phyloP scores from a whole-genome alignment of 148 eudicot species.

The Camellia sinensis region DNA sequence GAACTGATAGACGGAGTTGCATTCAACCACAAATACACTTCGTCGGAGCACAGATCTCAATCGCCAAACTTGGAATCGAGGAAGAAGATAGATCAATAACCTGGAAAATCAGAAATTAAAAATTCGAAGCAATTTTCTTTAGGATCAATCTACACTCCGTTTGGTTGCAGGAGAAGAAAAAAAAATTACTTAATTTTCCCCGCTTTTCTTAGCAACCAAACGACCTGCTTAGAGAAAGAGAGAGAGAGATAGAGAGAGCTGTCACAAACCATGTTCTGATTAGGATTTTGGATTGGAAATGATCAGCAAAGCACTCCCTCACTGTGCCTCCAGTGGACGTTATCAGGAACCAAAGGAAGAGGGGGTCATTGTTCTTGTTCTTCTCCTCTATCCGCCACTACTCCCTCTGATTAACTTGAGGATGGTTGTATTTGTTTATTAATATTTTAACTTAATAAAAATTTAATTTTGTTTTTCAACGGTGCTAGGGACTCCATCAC shows the following conservation, averaged over 20 bases:
- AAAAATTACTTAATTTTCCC: neutral
- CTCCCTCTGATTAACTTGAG: no score
- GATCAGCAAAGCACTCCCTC: neutral
- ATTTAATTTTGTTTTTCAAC: no score
- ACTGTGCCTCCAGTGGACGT: neutral
- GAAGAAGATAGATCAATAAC: neutral
- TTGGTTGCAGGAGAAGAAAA: neutral
- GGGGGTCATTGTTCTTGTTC: no score
- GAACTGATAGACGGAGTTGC: conserved; percentile 11
- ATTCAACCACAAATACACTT: conserved; percentile 4
- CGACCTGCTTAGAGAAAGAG: neutral
- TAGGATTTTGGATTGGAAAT: neutral
- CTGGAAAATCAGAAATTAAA: neutral
- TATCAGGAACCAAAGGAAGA: neutral
- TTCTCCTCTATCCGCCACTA: no score
- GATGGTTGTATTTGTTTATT: no score
- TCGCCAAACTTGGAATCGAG: conserved; percentile 3
- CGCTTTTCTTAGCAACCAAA: conserved; percentile 4
- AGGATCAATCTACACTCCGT: neutral
- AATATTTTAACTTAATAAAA: no score
- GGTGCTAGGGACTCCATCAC: no score
- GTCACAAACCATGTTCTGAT: neutral
- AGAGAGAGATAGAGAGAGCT: conserved; percentile 4
- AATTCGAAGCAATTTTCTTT: neutral
- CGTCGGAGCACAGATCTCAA: conserved; percentile 8